Conservation (phyloP, 352 stramenopile genomes). For the Phytopythium delawarense region DNA sequence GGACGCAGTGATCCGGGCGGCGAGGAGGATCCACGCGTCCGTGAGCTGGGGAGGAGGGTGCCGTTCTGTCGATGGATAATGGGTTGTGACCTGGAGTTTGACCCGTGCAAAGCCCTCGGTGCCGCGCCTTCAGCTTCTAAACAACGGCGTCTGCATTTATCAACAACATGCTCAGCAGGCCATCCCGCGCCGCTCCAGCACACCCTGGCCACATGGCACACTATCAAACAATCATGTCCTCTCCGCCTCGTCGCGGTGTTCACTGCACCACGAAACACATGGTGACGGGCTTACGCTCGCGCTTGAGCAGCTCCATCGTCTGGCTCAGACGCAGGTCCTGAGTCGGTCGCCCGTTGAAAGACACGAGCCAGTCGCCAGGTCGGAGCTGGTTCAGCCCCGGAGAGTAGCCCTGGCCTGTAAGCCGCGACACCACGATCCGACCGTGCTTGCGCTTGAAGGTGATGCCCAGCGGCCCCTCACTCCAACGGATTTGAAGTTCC, state of each 20-base stretch:
- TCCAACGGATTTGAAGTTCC: constrained; percentile 72
- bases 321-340: constrained; percentile 54
- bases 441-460: constrained; percentile 79
- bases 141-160: not conserved
- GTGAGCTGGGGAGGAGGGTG: not conserved
- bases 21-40: not conserved
- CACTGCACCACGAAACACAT: constrained; percentile 82
- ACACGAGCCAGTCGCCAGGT: constrained; percentile 71
- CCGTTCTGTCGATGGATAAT: not conserved
- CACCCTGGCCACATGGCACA: not conserved
- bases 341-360: constrained; percentile 67
- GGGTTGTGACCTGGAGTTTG: not conserved
- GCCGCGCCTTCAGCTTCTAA: not conserved
- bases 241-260: not conserved
- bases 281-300: constrained; percentile 64
- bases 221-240: not conserved
- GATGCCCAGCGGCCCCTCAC: constrained; percentile 65
- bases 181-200: not conserved
- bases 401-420: constrained; percentile 68
- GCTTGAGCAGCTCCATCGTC: constrained; percentile 82
- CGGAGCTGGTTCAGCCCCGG: constrained; percentile 60
- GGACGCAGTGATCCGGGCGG: not conserved
- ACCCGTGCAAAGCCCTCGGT: not conserved
- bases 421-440: constrained; percentile 70
- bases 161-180: not conserved